Evolutionary conservation across 2,329 filamentous ascomycete species (phyloP).

Genomic region (Keithomyces neogunnii): DNA sequence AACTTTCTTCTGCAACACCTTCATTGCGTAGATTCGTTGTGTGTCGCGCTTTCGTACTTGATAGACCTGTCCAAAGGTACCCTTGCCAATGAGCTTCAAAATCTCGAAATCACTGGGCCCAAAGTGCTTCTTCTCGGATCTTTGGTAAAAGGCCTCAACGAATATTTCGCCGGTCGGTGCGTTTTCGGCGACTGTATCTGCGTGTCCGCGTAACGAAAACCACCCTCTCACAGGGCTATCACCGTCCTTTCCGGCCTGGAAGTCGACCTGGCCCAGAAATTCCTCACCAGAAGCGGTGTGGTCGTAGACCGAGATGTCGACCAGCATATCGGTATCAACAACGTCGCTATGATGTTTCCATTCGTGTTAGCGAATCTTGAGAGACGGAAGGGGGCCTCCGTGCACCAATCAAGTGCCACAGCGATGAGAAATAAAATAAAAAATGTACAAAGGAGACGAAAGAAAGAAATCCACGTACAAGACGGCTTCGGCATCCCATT

Average conservation of each 20-base stretch:
- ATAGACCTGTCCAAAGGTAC: conserved; percentile 97
- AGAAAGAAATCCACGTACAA: conserved; percentile 56
- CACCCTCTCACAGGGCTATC: conserved; percentile 71
- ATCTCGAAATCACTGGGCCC: conserved; percentile 96
- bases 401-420: neutral
- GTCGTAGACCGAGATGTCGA: conserved; percentile 93
- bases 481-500: conserved; percentile 90
- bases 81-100: conserved; percentile 91
- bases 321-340: conserved; percentile 78
- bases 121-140: conserved; percentile 81
- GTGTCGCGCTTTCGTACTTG: conserved; percentile 98
- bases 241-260: conserved; percentile 59
- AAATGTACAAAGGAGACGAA: too few species aligned
- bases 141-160: conserved; percentile 77
- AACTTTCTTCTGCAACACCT: conserved; percentile 97
- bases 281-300: conserved; percentile 70
- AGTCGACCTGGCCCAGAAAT: conserved; percentile 83
- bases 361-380: conserved; percentile 8
- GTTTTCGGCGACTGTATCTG: conserved; percentile 62
- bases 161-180: conserved; percentile 80
- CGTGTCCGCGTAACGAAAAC: conserved; percentile 72
- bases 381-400: neutral
- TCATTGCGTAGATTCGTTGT: conserved; percentile 95
- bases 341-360: conserved; percentile 61
- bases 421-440: neutral